Percentiles rank a stretch among this genome's conserved stretches.
These are phyloP conservation scores for Neurospora sp. DNA, from an alignment of 495 filamentous ascomycete genomes.

Conservation along the genomic window DNA sequence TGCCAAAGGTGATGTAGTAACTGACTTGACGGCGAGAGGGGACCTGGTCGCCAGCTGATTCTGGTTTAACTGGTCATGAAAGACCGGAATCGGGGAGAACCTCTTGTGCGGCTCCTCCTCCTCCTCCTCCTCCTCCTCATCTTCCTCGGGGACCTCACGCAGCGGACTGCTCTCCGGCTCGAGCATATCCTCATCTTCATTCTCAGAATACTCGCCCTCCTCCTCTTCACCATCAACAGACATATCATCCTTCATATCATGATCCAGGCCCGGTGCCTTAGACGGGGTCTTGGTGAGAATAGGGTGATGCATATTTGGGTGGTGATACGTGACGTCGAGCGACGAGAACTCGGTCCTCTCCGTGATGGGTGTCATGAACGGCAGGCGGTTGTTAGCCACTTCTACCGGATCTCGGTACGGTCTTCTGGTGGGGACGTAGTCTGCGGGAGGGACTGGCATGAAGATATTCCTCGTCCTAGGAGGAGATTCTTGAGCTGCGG, in stretches of 20 bases:
- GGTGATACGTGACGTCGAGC: constrained; percentile 50
- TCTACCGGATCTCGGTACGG: constrained; percentile 68
- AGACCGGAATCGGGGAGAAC: constrained; percentile 15
- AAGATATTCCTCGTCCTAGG: constrained; percentile 38
- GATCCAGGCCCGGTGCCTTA: constrained; percentile 18
- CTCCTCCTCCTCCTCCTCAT: constrained; percentile 11
- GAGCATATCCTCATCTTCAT: constrained; percentile 32
- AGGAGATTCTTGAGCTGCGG: constrained; percentile 19
- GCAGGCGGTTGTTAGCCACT: constrained; percentile 74
- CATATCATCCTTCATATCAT: constrained; percentile 9
- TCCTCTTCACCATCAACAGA: constrained; percentile 22
- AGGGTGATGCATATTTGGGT: constrained; percentile 36
- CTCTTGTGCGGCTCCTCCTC: constrained; percentile 22
- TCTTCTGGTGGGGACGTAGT: constrained; percentile 64
- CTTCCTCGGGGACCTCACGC: constrained; percentile 45
- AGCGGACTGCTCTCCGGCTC: constrained; percentile 62
- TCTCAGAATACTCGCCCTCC: constrained; percentile 8
- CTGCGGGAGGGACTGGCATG: constrained; percentile 69
- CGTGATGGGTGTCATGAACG: constrained; percentile 97
- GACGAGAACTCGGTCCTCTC: constrained; percentile 81
- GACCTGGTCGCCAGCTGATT: constrained; percentile 6
- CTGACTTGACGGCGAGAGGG: neutral
- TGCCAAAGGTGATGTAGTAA: neutral
- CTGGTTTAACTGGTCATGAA: constrained; percentile 22
- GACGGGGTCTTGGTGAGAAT: constrained; percentile 59